phyloP scores from a whole-genome alignment of 306 rosid genomes.

The Carpinus fangiana region DNA sequence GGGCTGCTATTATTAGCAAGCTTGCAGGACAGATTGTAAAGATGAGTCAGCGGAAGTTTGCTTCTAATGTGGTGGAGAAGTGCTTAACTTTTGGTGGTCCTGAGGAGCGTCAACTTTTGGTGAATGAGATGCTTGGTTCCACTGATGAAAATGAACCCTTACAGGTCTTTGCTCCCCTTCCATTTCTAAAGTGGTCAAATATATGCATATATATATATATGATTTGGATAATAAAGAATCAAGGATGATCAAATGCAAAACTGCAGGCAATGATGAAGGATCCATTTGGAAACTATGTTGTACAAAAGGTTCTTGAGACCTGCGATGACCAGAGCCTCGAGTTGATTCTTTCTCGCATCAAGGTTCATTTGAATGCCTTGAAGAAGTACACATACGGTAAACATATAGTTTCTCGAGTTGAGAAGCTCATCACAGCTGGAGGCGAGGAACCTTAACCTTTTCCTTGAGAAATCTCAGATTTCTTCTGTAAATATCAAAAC shows the following conservation, averaged over 20 bases:
- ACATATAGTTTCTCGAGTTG: slow-evolving; percentile 93
- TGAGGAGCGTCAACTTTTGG: slow-evolving; percentile 81
- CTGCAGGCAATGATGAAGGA: slow-evolving; percentile 98
- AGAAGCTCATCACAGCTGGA: slow-evolving; percentile 69
- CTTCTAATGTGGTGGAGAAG: slow-evolving; percentile 97
- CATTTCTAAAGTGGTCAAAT: not conserved
- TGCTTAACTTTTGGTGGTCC: slow-evolving; percentile 83
- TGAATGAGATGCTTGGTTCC: slow-evolving; percentile 90
- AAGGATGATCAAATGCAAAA: slow-evolving; percentile 20
- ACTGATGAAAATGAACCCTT: slow-evolving; percentile 96
- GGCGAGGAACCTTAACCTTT: slow-evolving; percentile 36
- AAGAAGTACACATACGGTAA: slow-evolving; percentile 90
- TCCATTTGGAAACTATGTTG: slow-evolving; percentile 95
- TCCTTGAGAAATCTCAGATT: slow-evolving; percentile 19
- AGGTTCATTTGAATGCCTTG: slow-evolving; percentile 87
- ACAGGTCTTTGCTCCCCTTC: slow-evolving; percentile 55
- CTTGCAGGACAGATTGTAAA: slow-evolving; percentile 95
- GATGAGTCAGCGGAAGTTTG: slow-evolving; percentile 99
- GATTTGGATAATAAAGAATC: not conserved
- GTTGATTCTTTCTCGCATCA: slow-evolving; percentile 87
- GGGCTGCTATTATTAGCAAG: slow-evolving; percentile 75
- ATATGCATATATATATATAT: not conserved
- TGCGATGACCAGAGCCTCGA: slow-evolving; percentile 86
- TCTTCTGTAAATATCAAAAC: slow-evolving; percentile 4
- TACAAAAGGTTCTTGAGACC: slow-evolving; percentile 94